Percentiles rank a stretch among this genome's conserved stretches.
These are phyloP conservation scores for Aspergillus sp. DNA, from an alignment of 2,329 filamentous ascomycete genomes.

Conservation along the genomic window DNA sequence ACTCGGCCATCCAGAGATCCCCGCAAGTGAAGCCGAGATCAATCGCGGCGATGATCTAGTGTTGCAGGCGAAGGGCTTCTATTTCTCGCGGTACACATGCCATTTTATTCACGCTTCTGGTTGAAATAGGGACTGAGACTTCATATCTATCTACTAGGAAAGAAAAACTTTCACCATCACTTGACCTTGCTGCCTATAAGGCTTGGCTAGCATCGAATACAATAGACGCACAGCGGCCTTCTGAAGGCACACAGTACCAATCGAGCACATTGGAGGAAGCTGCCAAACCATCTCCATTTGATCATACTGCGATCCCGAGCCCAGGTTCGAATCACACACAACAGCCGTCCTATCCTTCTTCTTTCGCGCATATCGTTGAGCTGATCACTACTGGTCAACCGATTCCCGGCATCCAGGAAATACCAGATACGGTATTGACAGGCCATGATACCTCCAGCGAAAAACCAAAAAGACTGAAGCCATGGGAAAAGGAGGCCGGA, in stretches of 20 bases:
- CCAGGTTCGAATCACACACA: slow-evolving; percentile 35
- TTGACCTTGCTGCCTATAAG: slow-evolving; percentile 63
- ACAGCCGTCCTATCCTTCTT: slow-evolving; percentile 64
- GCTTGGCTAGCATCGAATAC: slow-evolving; percentile 44
- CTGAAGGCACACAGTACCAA: slow-evolving; percentile 4
- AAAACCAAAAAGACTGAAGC: slow-evolving; percentile 54
- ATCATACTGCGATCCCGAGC: slow-evolving; percentile 2
- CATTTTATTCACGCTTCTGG: background rate
- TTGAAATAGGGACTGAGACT: background rate
- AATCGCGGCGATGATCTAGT: slow-evolving; percentile 34
- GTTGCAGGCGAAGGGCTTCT: slow-evolving; percentile 42
- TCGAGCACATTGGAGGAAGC: slow-evolving; percentile 4
- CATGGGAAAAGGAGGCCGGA: slow-evolving; percentile 63
- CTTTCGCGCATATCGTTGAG: slow-evolving; percentile 77
- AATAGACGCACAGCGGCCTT: slow-evolving; percentile 1
- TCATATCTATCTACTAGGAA: slow-evolving; percentile 21
- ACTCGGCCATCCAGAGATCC: slow-evolving; percentile 33
- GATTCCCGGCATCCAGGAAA: slow-evolving; percentile 79
- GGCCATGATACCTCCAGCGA: slow-evolving; percentile 55
- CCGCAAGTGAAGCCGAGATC: slow-evolving; percentile 33
- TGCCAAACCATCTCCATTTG: slow-evolving; percentile 4
- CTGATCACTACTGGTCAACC: slow-evolving; percentile 74
- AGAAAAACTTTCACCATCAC: slow-evolving; percentile 30
- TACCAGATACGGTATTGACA: slow-evolving; percentile 68
- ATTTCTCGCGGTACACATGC: slow-evolving; percentile 34